These are phyloP conservation scores for Fusarium floridanum DNA, from an alignment of 2,329 filamentous ascomycete species.

Conservation along the genomic window DNA sequence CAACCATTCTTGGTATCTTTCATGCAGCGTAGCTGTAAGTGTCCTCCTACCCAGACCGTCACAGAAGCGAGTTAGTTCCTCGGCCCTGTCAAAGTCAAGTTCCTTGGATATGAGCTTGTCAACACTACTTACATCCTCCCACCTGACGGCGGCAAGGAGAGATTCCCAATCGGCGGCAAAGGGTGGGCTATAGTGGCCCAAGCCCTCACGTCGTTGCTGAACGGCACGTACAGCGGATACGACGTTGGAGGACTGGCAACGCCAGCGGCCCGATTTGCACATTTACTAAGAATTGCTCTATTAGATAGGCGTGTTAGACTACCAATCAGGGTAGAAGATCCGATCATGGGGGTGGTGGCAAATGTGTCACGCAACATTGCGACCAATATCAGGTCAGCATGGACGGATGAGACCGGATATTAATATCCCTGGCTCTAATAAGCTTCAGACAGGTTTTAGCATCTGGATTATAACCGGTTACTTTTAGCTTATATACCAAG, in stretches of 20 bases:
- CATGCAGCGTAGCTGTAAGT: too few relatives aligned
- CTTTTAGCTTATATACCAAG: too few relatives aligned
- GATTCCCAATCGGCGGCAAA: background rate
- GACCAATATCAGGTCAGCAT: background rate
- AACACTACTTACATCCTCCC: background rate
- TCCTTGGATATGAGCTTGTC: background rate
- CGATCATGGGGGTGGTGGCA: background rate
- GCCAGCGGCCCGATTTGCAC: background rate
- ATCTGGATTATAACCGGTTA: too few relatives aligned
- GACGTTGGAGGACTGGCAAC: too few relatives aligned
- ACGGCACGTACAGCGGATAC: background rate
- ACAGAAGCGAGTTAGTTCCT: too few relatives aligned
- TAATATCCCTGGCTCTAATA: too few relatives aligned
- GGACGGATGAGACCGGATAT: too few relatives aligned
- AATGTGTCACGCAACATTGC: conserved; percentile 8
- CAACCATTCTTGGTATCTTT: too few relatives aligned
- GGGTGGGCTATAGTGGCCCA: background rate
- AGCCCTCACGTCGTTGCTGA: background rate
- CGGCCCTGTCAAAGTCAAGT: too few relatives aligned
- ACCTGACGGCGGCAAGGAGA: background rate
- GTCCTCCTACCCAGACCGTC: too few relatives aligned
- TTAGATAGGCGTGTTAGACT: background rate
- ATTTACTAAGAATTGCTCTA: background rate
- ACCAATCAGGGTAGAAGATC: background rate
- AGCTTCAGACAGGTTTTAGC: too few relatives aligned